Evolutionary conservation across 768 basidiomycete genomes (phyloP).

Genomic region (Pulveroboletus sp.): DNA sequence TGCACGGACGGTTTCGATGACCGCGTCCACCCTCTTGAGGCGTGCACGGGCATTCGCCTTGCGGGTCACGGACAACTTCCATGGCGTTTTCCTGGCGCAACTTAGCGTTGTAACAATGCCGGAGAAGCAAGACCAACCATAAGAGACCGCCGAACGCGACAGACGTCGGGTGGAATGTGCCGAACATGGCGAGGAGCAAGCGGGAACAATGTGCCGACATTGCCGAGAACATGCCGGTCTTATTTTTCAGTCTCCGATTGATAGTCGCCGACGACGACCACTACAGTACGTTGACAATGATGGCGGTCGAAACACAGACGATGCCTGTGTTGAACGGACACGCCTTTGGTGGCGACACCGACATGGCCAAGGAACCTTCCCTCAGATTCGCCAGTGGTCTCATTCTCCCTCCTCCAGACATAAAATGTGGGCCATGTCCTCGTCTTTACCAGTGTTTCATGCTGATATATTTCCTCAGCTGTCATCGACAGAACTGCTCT

Average conservation of each 20-base stretch:
- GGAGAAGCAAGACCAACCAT: conserved; percentile 50
- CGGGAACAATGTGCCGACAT: conserved; percentile 16
- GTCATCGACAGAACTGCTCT: conserved; percentile 95
- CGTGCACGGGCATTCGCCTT: conserved; percentile 90
- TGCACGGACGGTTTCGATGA: conserved; percentile 82
- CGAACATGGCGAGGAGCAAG: conserved; percentile 59
- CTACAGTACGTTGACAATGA: conserved; percentile 26
- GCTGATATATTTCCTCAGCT: conserved; percentile 42
- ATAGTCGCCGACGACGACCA: conserved; percentile 19
- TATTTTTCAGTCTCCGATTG: conserved; percentile 28
- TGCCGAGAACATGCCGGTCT: conserved; percentile 24
- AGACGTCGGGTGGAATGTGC: conserved; percentile 74
- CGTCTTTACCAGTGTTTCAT: not conserved
- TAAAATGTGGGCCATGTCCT: conserved; percentile 61
- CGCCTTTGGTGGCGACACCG: conserved; percentile 38
- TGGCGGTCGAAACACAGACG: conserved; percentile 46
- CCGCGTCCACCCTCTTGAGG: conserved; percentile 89
- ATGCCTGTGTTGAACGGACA: conserved; percentile 41
- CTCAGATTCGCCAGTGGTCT: conserved; percentile 75
- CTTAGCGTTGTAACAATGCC: not conserved
- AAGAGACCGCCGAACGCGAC: conserved; percentile 75
- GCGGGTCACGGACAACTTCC: conserved; percentile 86
- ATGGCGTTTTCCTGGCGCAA: conserved; percentile 81
- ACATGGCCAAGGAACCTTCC: conserved; percentile 37
- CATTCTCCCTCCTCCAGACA: conserved; percentile 94